Evolutionary conservation across 2,329 filamentous ascomycete genomes (phyloP).

Genomic region (Sporothrix globosa): DNA sequence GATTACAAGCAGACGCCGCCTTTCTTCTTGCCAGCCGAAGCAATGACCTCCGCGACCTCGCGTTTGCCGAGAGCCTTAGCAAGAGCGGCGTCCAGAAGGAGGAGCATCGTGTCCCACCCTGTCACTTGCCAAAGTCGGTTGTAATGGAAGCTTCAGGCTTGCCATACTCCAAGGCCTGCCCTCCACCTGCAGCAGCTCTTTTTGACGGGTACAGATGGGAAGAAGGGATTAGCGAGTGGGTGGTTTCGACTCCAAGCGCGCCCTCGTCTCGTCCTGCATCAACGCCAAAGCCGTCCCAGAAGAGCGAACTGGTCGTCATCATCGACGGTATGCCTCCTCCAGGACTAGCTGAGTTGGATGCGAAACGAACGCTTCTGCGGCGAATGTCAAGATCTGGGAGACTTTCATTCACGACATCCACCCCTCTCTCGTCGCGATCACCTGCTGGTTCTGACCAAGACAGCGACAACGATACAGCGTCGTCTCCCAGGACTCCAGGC

Average conservation of each 20-base stretch:
- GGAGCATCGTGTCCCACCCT: not conserved
- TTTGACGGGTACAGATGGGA: constrained; percentile 44
- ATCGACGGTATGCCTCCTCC: not conserved
- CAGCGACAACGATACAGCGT: not conserved
- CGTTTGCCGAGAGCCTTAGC: constrained; percentile 55
- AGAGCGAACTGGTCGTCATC: constrained; percentile 17
- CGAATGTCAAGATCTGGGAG: not conserved
- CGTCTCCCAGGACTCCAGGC: not conserved
- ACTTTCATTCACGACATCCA: not conserved
- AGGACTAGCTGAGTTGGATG: not conserved
- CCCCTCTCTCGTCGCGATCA: not conserved
- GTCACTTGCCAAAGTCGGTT: not conserved
- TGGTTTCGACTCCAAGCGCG: constrained; percentile 36
- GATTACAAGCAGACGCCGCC: constrained; percentile 52
- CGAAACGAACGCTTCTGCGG: not conserved
- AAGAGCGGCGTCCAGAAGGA: constrained; percentile 13
- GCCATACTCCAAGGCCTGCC: not conserved
- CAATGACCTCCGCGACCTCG: constrained; percentile 57
- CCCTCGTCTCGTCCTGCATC: not conserved
- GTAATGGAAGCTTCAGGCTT: not conserved
- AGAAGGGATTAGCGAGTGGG: constrained; percentile 47
- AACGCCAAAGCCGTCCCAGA: not conserved
- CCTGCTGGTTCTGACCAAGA: not conserved
- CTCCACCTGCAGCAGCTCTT: constrained; percentile 15
- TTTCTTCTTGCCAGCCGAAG: constrained; percentile 58